phyloP scores from a whole-genome alignment of 2,329 filamentous ascomycete species.

The Lachnellula arida region DNA sequence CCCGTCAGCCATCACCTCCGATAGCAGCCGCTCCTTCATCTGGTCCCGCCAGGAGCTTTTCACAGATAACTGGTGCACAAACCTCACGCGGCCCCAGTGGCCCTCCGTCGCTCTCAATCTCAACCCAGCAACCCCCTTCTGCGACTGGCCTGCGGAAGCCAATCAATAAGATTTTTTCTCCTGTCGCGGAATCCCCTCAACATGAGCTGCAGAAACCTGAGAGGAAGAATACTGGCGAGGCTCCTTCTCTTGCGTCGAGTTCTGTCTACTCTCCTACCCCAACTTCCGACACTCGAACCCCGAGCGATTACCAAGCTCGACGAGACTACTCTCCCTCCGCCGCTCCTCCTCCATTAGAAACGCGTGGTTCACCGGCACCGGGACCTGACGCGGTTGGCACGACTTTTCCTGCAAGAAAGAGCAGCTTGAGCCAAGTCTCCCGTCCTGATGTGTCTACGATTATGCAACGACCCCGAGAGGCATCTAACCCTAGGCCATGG shows the following conservation, averaged over 20 bases:
- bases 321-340: constrained; percentile 50
- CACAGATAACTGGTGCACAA: constrained; percentile 24
- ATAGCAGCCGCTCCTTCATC: neutral
- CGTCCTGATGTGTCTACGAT: constrained; percentile 26
- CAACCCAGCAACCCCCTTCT: constrained; percentile 20
- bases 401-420: constrained; percentile 56
- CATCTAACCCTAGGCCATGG: constrained; percentile 28
- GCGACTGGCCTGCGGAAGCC: constrained; percentile 20
- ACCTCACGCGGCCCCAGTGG: constrained; percentile 21
- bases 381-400: constrained; percentile 32
- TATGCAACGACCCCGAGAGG: constrained; percentile 10
- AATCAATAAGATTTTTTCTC: constrained; percentile 10
- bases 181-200: constrained; percentile 17
- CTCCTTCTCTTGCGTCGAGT: neutral
- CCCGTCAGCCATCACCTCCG: constrained; percentile 18
- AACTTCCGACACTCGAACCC: constrained; percentile 23
- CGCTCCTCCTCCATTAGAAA: constrained; percentile 44
- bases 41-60: constrained; percentile 28
- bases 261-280: constrained; percentile 15
- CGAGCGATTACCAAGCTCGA: constrained; percentile 35
- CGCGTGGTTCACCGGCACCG: constrained; percentile 37
- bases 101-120: constrained; percentile 22
- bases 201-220: constrained; percentile 8
- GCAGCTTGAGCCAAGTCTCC: constrained; percentile 50
- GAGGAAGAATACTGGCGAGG: constrained; percentile 12